These are phyloP conservation scores for Phytophthora litchii DNA, from an alignment of 352 stramenopile genomes.

Conservation along the genomic window DNA sequence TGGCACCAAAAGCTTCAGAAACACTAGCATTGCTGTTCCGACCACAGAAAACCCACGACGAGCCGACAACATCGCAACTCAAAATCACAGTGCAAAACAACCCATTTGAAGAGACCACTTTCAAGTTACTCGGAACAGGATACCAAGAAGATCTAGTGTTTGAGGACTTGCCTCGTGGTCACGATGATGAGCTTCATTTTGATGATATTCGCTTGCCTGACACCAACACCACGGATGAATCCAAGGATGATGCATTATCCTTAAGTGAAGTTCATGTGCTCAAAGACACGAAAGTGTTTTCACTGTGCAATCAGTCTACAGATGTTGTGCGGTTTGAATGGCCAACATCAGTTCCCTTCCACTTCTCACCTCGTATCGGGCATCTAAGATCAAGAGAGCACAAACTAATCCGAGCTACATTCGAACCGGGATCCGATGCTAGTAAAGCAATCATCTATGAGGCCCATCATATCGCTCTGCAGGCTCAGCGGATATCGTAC, in stretches of 20 bases:
- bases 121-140: conserved; percentile 73
- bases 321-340: conserved; percentile 79
- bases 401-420: conserved; percentile 81
- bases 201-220: conserved; percentile 76
- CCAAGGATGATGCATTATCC: background rate
- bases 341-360: conserved; percentile 57
- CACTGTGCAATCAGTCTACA: conserved; percentile 68
- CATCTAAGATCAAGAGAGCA: conserved; percentile 66
- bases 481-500: conserved; percentile 65
- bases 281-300: conserved; percentile 75
- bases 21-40: conserved; percentile 83
- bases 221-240: conserved; percentile 1
- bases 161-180: conserved; percentile 79
- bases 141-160: conserved; percentile 89
- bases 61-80: conserved; percentile 52
- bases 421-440: conserved; percentile 40
- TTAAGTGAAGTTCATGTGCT: conserved; percentile 2
- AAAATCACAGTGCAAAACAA: conserved; percentile 93
- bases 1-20: conserved; percentile 69
- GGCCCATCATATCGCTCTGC: conserved; percentile 43
- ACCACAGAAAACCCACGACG: conserved; percentile 76
- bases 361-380: conserved; percentile 73
- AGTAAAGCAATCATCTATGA: conserved; percentile 44
- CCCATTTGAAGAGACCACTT: conserved; percentile 83
- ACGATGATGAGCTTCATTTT: conserved; percentile 88